A percentile compares a stretch with the other conserved stretches of the same genome.
Evolutionary conservation across 495 filamentous ascomycete genomes (phyloP).

Genomic region (Penicillium parvum): DNA sequence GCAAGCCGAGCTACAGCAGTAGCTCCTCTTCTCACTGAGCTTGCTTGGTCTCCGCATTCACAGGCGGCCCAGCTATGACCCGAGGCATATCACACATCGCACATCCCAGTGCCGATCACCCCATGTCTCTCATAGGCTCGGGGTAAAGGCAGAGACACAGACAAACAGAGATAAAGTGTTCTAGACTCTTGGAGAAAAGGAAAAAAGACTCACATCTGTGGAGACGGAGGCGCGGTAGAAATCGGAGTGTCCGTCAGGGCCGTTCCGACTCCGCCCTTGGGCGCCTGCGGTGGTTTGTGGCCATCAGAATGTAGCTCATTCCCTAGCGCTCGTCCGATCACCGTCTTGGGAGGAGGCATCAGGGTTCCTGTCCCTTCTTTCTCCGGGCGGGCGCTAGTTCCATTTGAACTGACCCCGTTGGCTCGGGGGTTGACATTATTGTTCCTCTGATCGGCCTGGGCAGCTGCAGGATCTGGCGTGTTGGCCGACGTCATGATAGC

Average conservation of each 20-base stretch:
- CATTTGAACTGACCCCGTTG: constrained; percentile 24
- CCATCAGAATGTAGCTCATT: constrained; percentile 46
- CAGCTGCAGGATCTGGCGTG: constrained; percentile 26
- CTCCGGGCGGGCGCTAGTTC: constrained; percentile 22
- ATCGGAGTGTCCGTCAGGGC: constrained; percentile 64
- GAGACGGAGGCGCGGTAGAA: constrained; percentile 66
- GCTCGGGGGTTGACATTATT: constrained; percentile 16
- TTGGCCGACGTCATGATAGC: constrained; percentile 51
- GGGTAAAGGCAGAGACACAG: constrained; percentile 2
- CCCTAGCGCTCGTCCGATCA: constrained; percentile 45
- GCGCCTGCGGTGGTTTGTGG: constrained; percentile 40
- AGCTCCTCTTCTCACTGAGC: too few species aligned
- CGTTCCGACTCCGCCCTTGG: constrained; percentile 50
- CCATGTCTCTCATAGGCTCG: constrained; percentile 14
- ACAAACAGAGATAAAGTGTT: too few species aligned
- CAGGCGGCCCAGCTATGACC: constrained; percentile 6
- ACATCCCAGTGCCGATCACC: constrained; percentile 6
- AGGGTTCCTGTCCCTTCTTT: constrained; percentile 31
- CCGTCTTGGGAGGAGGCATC: constrained; percentile 41
- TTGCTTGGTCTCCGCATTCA: too few species aligned
- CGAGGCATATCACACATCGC: constrained; percentile 11
- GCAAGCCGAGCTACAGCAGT: too few species aligned
- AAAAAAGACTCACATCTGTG: constrained; percentile 56
- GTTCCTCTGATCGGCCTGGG: constrained; percentile 20
- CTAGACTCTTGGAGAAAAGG: constrained; percentile 5